Evolutionary conservation across 2,329 filamentous ascomycete species (phyloP).

Genomic region (Xylariaceae sp.): DNA sequence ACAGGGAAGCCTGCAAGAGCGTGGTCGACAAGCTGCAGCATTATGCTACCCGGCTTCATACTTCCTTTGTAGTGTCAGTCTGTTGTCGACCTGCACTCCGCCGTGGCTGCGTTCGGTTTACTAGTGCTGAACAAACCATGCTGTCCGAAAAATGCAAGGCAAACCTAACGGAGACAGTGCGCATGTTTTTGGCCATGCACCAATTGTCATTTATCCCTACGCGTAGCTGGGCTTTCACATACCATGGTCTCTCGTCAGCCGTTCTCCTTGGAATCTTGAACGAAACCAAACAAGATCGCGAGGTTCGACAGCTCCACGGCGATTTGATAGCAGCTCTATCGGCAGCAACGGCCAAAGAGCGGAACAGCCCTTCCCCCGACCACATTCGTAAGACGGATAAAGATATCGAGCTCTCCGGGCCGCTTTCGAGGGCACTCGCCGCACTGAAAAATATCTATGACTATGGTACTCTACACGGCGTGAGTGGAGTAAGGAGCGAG

Average conservation of each 20-base stretch:
- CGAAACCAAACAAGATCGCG: slow-evolving; percentile 59
- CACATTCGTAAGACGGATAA: slow-evolving; percentile 54
- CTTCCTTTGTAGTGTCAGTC: slow-evolving; percentile 61
- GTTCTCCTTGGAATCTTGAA: slow-evolving; percentile 60
- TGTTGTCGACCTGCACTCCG: slow-evolving; percentile 60
- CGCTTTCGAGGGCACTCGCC: slow-evolving; percentile 56
- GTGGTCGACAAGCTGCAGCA: slow-evolving; percentile 60
- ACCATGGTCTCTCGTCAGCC: slow-evolving; percentile 62
- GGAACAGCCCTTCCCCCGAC: slow-evolving; percentile 46
- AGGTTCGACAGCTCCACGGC: slow-evolving; percentile 60
- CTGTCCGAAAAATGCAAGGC: slow-evolving; percentile 57
- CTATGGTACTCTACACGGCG: slow-evolving; percentile 55
- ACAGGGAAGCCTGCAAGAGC: slow-evolving; percentile 60
- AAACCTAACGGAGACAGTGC: slow-evolving; percentile 61
- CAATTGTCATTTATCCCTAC: slow-evolving; percentile 63
- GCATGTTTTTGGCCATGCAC: slow-evolving; percentile 67
- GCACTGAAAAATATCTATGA: slow-evolving; percentile 64
- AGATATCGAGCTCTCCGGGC: slow-evolving; percentile 59
- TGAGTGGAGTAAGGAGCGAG: slow-evolving; percentile 45
- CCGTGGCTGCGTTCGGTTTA: slow-evolving; percentile 49
- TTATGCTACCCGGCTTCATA: slow-evolving; percentile 61
- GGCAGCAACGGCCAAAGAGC: slow-evolving; percentile 60
- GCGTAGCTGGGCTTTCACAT: slow-evolving; percentile 64
- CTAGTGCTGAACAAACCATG: slow-evolving; percentile 48
- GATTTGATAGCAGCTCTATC: slow-evolving; percentile 61